A percentile compares a stretch with the other conserved stretches of the same genome.
Evolutionary conservation across 2,329 filamentous ascomycete species (phyloP).

Genomic region (Coniochaeta sp.): DNA sequence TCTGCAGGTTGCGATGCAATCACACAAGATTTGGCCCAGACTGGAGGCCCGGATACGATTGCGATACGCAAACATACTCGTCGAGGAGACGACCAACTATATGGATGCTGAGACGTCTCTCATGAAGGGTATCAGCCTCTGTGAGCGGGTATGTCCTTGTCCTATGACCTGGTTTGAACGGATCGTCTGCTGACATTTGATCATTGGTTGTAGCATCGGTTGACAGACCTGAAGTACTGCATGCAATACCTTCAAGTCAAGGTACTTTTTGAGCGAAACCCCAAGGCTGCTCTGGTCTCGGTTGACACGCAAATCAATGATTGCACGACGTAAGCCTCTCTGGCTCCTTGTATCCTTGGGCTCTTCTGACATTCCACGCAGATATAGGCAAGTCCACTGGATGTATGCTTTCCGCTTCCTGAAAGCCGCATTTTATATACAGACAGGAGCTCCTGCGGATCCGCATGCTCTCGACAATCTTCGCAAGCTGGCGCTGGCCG

Average conservation of each 20-base stretch:
- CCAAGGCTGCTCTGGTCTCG: constrained; percentile 65
- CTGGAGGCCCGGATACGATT: constrained; percentile 63
- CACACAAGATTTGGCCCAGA: constrained; percentile 52
- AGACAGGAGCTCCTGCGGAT: constrained; percentile 54
- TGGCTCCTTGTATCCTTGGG: not conserved
- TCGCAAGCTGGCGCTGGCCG: constrained; percentile 52
- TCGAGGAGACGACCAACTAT: constrained; percentile 70
- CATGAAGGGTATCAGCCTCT: constrained; percentile 63
- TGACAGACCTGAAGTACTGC: constrained; percentile 65
- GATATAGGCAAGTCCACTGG: constrained; percentile 63
- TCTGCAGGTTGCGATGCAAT: constrained; percentile 62
- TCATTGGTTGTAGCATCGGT: constrained; percentile 35
- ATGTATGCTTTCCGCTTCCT: constrained; percentile 71
- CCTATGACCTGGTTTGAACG: no score
- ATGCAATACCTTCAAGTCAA: constrained; percentile 72
- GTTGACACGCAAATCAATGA: constrained; percentile 64
- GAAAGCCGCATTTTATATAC: constrained; percentile 61
- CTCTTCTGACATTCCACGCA: constrained; percentile 16
- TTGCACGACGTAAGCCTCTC: constrained; percentile 52
- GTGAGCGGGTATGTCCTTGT: constrained; percentile 56
- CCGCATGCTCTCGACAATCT: constrained; percentile 61
- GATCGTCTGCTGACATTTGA: constrained; percentile 12
- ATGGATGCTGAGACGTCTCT: constrained; percentile 67
- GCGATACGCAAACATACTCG: constrained; percentile 63
- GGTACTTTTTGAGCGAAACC: constrained; percentile 62